Evolutionary conservation across 768 basidiomycete species (phyloP), one percentile per base, ranked within the genome.

Genomic region (Mycena rebaudengoi): DNA sequence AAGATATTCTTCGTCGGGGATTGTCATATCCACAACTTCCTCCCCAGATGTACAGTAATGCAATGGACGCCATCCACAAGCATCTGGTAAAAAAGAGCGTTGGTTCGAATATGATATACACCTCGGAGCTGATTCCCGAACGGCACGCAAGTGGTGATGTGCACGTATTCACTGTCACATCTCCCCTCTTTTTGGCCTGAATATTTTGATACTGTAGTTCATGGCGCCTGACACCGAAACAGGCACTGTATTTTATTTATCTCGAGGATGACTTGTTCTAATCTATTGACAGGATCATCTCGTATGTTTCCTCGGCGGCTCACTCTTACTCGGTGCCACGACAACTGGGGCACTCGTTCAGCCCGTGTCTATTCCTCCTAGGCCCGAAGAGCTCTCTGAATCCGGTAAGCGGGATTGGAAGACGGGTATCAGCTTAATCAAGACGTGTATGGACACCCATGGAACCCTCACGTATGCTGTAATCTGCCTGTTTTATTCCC

Each of bases 251-350:
- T 4, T 20, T 44, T 12, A 12, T n/a, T 52, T 54, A 12, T 37
- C 10, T n/a, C n/a, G n/a, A n/a, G n/a, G 25, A 16, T 20, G 14
- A 43, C 18, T 7, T 33, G 30, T 26, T 37, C 18, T 37, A 10
- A 37, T 50, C 40, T 18, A 20, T 50, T 7, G 25, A 4, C 11
- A 66, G 49, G 96, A 99, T 73, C 96, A 98, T 73, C 86, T 99
- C 32, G 95, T 93, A 4, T 98, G 96, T 78, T 99, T 98, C 86
- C 80, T 99, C 32, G 95, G 91, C 20, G 96, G 95, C 4, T 93
- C 93, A 1, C 86, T 99, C 58, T 88, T 99, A 83, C 86, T 99
- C 3, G 95, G 96, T 13, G 92, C 94, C 14, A 92, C 91, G 3
- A 85, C 81, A 2, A 78, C 88, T 3, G 90, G 91, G 11, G 83